Conservation (phyloP, 352 stramenopile genomes). For the Pythium angustatum region DNA sequence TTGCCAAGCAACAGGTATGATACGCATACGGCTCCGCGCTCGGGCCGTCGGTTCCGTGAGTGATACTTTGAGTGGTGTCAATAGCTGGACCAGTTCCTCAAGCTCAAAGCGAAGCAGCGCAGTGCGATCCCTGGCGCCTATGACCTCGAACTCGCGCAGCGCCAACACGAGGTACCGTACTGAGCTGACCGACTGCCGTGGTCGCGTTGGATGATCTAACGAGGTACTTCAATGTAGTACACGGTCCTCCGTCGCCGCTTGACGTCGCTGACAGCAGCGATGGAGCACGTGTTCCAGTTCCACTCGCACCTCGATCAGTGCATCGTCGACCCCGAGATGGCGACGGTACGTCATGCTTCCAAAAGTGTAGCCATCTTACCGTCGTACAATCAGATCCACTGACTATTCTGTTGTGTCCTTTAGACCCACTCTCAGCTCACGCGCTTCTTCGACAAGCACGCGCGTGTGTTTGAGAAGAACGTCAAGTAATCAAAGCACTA, state of each 20-base stretch:
- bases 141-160: slow-evolving; percentile 26
- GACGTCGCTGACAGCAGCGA: slow-evolving; percentile 32
- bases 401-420: neutral
- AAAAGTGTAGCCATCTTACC: slow-evolving; percentile 17
- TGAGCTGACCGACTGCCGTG: no score
- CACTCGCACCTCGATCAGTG: slow-evolving; percentile 42
- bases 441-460: slow-evolving; percentile 32
- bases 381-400: no score
- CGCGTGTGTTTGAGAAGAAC: slow-evolving; percentile 36
- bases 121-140: slow-evolving; percentile 27
- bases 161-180: slow-evolving; percentile 31
- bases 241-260: slow-evolving; percentile 35
- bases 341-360: slow-evolving; percentile 27
- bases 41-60: no score
- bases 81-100: slow-evolving; percentile 28
- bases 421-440: slow-evolving; percentile 29
- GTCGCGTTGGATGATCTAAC: neutral
- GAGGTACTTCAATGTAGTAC: slow-evolving; percentile 38
- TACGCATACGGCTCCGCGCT: no score
- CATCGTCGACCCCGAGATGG: slow-evolving; percentile 46
- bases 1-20: slow-evolving; percentile 36
- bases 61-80: no score
- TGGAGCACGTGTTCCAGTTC: slow-evolving; percentile 59
- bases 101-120: slow-evolving; percentile 25
- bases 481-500: slow-evolving; percentile 16